phyloP scores from a whole-genome alignment of 768 basidiomycete genomes.

The Mycena metata region DNA sequence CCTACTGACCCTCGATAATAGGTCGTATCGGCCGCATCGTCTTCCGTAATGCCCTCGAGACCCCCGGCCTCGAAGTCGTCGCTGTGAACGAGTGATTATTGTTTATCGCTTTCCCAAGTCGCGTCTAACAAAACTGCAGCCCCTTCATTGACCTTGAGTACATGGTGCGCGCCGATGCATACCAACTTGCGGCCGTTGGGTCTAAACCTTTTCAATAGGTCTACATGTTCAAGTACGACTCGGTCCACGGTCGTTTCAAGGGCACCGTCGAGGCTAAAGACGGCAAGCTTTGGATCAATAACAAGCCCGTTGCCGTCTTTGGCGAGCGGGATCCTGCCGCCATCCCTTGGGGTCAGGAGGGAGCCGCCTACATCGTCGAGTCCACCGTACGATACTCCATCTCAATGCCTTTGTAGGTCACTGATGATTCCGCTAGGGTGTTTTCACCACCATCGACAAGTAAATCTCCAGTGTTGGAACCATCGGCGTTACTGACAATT shows the following conservation, averaged over 20 bases:
- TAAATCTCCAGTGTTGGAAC: slow-evolving; percentile 45
- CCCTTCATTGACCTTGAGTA: slow-evolving; percentile 94
- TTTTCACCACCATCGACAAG: slow-evolving; percentile 97
- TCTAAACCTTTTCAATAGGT: slow-evolving; percentile 61
- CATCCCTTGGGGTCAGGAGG: slow-evolving; percentile 86
- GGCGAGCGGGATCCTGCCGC: slow-evolving; percentile 88
- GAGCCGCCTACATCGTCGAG: slow-evolving; percentile 96
- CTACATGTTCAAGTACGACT: slow-evolving; percentile 99
- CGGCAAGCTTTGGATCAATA: slow-evolving; percentile 90
- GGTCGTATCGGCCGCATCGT: slow-evolving; percentile 99
- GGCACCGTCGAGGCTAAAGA: slow-evolving; percentile 86
- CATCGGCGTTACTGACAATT: slow-evolving; percentile 34
- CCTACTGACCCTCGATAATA: slow-evolving; percentile 45
- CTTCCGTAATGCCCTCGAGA: slow-evolving; percentile 90
- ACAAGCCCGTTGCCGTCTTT: slow-evolving; percentile 82
- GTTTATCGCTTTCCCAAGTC: slow-evolving; percentile 10
- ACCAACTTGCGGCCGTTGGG: neutral
- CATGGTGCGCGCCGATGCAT: slow-evolving; percentile 76
- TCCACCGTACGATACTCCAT: slow-evolving; percentile 75
- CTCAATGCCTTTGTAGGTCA: slow-evolving; percentile 26
- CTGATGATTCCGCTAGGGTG: slow-evolving; percentile 70
- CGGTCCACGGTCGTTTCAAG: slow-evolving; percentile 93
- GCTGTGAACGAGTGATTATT: slow-evolving; percentile 91
- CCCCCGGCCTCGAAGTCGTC: slow-evolving; percentile 84
- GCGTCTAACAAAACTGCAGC: slow-evolving; percentile 13